A percentile compares a stretch with the other conserved stretches of the same genome.
Evolutionary conservation across 352 stramenopile species (phyloP).

Genomic region (Nothophytophthora sp.): DNA sequence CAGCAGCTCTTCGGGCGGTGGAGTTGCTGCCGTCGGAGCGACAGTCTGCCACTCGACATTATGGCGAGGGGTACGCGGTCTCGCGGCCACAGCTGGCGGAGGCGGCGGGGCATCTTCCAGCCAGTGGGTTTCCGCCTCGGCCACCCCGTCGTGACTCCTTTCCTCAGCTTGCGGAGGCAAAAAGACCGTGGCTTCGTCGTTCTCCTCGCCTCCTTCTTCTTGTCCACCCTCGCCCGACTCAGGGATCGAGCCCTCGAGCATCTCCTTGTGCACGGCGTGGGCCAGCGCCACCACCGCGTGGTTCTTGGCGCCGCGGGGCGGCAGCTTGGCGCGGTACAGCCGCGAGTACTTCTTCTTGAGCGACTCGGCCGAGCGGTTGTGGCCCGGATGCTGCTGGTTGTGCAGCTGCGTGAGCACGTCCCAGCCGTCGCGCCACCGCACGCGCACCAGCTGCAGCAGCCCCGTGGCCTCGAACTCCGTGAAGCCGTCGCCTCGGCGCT

Average conservation of each 20-base stretch:
- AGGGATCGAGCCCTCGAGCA: conserved; percentile 23
- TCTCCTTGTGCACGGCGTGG: conserved; percentile 38
- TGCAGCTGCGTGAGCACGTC: conserved; percentile 37
- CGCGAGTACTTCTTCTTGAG: conserved; percentile 50
- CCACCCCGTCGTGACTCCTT: conserved; percentile 16
- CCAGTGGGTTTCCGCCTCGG: conserved; percentile 29
- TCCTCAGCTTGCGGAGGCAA: conserved; percentile 18
- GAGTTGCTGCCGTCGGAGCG: conserved; percentile 13
- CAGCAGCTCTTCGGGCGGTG: conserved; percentile 28
- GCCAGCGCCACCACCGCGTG: conserved; percentile 33
- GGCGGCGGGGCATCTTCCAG: conserved; percentile 7
- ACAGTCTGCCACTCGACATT: conserved; percentile 26
- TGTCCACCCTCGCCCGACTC: conserved; percentile 1
- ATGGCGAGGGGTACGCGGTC: conserved; percentile 2
- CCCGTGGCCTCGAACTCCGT: conserved; percentile 40
- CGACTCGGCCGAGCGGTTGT: conserved; percentile 40
- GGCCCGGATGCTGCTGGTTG: conserved; percentile 35
- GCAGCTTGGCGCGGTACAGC: conserved; percentile 29
- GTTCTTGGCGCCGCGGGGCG: conserved; percentile 37
- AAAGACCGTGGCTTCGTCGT: conserved; percentile 14
- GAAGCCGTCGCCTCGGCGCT: conserved; percentile 40
- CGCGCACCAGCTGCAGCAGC: conserved; percentile 35
- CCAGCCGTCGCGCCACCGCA: conserved; percentile 37
- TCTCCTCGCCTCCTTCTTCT: conserved; percentile 15
- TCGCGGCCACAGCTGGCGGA: conserved; percentile 5